phyloP scores from a whole-genome alignment of 768 basidiomycete genomes.

The Basidioascus undulatus region DNA sequence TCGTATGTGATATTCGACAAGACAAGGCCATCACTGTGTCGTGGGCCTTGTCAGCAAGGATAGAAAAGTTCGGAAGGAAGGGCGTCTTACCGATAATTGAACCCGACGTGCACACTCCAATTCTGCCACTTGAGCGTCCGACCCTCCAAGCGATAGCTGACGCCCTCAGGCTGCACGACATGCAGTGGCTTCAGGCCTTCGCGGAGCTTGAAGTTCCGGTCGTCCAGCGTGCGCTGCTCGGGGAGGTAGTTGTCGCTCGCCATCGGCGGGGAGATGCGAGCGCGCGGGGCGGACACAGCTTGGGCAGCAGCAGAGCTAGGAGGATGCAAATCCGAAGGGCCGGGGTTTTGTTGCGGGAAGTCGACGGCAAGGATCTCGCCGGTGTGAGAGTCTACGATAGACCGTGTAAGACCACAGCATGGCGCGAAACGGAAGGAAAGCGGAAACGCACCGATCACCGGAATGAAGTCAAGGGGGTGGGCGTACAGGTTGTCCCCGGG shows the following conservation, averaged over 20 bases:
- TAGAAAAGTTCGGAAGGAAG: too few relatives aligned
- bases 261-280: conserved; percentile 51
- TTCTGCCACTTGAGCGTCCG: conserved; percentile 76
- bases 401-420: too few relatives aligned
- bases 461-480: conserved; percentile 35
- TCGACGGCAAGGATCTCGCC: too few relatives aligned
- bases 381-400: too few relatives aligned
- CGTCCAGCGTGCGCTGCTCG: conserved; percentile 38
- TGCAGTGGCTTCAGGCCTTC: conserved; percentile 59
- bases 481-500: too few relatives aligned
- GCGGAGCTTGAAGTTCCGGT: conserved; percentile 25
- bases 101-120: conserved; percentile 81
- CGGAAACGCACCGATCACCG: too few relatives aligned
- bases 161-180: conserved; percentile 68
- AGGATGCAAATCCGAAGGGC: conserved; percentile 20
- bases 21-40: too few relatives aligned
- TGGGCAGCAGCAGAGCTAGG: conserved; percentile 20
- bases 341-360: conserved; percentile 34
- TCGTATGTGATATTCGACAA: too few relatives aligned
- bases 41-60: too few relatives aligned
- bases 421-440: too few relatives aligned
- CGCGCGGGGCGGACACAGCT: conserved; percentile 29
- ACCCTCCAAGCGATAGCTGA: conserved; percentile 59
- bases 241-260: conserved; percentile 55
- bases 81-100: too few relatives aligned